These are phyloP conservation scores for Pyrenochaeta sp. DNA, from an alignment of 2,329 filamentous ascomycete genomes.

Conservation along the genomic window DNA sequence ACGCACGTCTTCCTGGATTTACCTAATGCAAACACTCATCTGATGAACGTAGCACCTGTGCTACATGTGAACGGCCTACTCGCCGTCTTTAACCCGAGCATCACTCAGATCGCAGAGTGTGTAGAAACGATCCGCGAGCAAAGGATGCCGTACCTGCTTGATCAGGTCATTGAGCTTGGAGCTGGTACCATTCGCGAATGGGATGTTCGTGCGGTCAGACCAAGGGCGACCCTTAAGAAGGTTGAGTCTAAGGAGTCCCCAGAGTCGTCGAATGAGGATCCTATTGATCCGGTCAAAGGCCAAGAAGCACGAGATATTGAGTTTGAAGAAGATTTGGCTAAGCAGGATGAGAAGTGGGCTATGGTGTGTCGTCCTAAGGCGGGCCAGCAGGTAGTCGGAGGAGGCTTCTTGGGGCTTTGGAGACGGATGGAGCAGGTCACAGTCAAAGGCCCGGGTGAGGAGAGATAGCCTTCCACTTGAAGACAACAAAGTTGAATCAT, in stretches of 20 bases:
- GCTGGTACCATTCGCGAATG: conserved; percentile 66
- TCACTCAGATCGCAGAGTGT: conserved; percentile 78
- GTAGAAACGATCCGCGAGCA: conserved; percentile 63
- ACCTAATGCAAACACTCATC: conserved; percentile 66
- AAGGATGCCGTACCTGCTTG: conserved; percentile 64
- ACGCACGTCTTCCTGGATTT: conserved; percentile 78
- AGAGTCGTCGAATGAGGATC: conserved; percentile 12
- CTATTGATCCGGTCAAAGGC: conserved; percentile 26
- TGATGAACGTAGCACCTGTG: conserved; percentile 62
- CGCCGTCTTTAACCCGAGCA: conserved; percentile 76
- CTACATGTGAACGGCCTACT: conserved; percentile 71
- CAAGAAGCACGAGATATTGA: conserved; percentile 40
- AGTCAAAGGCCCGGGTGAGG: conserved; percentile 1
- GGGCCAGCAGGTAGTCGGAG: conserved; percentile 45
- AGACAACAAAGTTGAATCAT: background rate
- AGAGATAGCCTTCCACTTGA: background rate
- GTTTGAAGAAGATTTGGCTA: conserved; percentile 34
- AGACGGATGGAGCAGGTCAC: conserved; percentile 38
- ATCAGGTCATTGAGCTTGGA: conserved; percentile 68
- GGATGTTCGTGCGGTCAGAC: conserved; percentile 66
- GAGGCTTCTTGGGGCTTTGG: conserved; percentile 50
- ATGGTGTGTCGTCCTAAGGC: conserved; percentile 51
- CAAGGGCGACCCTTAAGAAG: conserved; percentile 45
- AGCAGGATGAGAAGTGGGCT: conserved; percentile 42
- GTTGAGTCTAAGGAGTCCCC: conserved; percentile 21